Evolutionary conservation across 306 rosid genomes (phyloP).

Genomic region (Begonia loranthoides): DNA sequence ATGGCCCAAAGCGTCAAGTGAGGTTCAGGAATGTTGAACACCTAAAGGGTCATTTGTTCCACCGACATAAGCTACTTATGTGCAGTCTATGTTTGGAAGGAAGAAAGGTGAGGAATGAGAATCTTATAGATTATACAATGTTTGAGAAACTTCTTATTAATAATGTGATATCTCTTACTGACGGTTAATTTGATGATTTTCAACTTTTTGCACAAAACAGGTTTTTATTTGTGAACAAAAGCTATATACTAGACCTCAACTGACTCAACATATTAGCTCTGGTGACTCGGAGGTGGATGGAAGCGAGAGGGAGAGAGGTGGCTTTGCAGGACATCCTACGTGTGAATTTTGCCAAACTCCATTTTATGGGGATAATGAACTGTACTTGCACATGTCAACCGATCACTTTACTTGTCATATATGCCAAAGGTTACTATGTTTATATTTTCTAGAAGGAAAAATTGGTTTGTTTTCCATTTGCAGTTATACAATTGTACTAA

Average conservation of each 20-base stretch:
- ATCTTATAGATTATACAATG: too few relatives aligned
- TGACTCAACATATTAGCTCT: conserved; percentile 65
- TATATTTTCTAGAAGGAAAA: neutral
- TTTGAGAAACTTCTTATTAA: too few relatives aligned
- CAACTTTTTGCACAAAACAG: conserved; percentile 17
- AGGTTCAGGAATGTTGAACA: conserved; percentile 68
- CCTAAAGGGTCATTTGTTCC: conserved; percentile 85
- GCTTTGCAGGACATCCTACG: conserved; percentile 89
- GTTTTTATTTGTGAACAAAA: conserved; percentile 93
- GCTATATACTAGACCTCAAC: conserved; percentile 63
- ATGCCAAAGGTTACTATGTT: conserved; percentile 58
- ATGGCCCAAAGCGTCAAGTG: conserved; percentile 42
- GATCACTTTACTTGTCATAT: conserved; percentile 93
- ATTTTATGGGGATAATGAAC: conserved; percentile 86
- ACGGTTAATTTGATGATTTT: neutral
- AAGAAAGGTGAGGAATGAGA: conserved; percentile 48
- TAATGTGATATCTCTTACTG: neutral
- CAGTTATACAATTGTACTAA: too few relatives aligned
- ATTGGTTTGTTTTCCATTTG: neutral
- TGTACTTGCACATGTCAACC: conserved; percentile 80
- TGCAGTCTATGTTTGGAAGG: conserved; percentile 88
- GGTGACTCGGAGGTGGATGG: conserved; percentile 97
- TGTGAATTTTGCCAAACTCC: conserved; percentile 84
- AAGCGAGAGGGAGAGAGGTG: conserved; percentile 96
- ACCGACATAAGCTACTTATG: conserved; percentile 65